Conservation (phyloP, 257 asterid genomes). For the Capsicum chinense region DNA sequence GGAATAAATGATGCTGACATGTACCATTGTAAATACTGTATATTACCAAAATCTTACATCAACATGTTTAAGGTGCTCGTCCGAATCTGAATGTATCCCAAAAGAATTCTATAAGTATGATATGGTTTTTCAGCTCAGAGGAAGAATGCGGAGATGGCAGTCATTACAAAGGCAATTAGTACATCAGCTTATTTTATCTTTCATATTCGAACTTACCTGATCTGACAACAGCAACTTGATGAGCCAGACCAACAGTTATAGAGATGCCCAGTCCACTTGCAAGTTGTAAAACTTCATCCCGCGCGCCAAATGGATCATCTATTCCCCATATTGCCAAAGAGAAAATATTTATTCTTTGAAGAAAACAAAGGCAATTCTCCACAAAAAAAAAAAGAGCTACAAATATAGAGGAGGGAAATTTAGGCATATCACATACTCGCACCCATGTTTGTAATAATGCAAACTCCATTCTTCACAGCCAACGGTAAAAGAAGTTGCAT, state of each 20-base stretch:
- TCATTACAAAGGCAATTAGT: not conserved
- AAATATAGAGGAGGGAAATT: not conserved
- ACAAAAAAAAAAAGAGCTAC: not conserved
- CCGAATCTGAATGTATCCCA: slow-evolving; percentile 59
- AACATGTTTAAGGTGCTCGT: slow-evolving; percentile 51
- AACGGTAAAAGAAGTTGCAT: slow-evolving; percentile 88
- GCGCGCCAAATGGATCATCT: slow-evolving; percentile 87
- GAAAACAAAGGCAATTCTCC: not conserved
- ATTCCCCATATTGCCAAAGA: slow-evolving; percentile 37
- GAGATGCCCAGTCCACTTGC: slow-evolving; percentile 70
- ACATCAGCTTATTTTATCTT: slow-evolving; percentile 27
- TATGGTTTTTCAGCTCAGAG: slow-evolving; percentile 16
- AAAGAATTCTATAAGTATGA: slow-evolving; percentile 21
- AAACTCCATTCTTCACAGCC: slow-evolving; percentile 78
- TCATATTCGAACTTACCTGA: slow-evolving; percentile 53
- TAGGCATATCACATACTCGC: slow-evolving; percentile 65
- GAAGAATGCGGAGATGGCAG: slow-evolving; percentile 25
- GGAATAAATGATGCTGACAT: slow-evolving; percentile 13
- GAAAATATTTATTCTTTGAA: slow-evolving; percentile 32
- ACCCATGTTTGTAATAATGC: slow-evolving; percentile 96
- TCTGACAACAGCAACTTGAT: slow-evolving; percentile 63
- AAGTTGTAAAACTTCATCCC: slow-evolving; percentile 67
- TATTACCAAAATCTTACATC: slow-evolving; percentile 76
- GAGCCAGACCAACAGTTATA: slow-evolving; percentile 73
- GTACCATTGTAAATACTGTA: slow-evolving; percentile 30